phyloP scores from a whole-genome alignment of 78 protist species.

The Polysphondylium violaceum region DNA sequence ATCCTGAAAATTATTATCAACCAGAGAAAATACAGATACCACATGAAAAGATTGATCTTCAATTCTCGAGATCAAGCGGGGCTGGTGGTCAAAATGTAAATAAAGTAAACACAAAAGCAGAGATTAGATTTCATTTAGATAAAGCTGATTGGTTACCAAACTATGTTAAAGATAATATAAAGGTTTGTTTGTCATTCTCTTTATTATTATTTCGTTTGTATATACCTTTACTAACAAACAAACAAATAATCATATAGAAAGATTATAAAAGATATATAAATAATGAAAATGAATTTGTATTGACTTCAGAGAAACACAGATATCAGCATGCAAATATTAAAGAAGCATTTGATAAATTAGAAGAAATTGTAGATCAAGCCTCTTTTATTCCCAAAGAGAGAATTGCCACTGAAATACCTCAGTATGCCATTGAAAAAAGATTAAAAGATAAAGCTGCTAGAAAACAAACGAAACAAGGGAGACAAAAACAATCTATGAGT shows the following conservation, averaged over 20 bases:
- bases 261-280: constrained; percentile 25
- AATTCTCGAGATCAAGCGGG: constrained; percentile 68
- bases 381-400: constrained; percentile 43
- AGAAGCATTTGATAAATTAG: constrained; percentile 44
- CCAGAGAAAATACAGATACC: constrained; percentile 52
- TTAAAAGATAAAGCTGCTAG: constrained; percentile 14
- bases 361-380: constrained; percentile 12
- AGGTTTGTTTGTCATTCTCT: not conserved
- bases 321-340: constrained; percentile 33
- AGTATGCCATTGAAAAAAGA: constrained; percentile 47
- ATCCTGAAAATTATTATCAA: not conserved
- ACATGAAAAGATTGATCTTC: constrained; percentile 21
- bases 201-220: not conserved
- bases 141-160: constrained; percentile 71
- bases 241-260: not conserved
- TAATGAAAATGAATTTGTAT: constrained; percentile 42
- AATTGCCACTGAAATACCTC: constrained; percentile 53
- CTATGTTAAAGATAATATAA: constrained; percentile 21
- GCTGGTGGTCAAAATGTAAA: constrained; percentile 85
- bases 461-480: constrained; percentile 11
- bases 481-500: constrained; percentile 6
- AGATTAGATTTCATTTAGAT: constrained; percentile 37
- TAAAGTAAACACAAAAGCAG: constrained; percentile 78
- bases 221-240: not conserved
- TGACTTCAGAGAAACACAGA: constrained; percentile 40